A percentile compares a stretch with the other conserved stretches of the same genome.
phyloP scores from a whole-genome alignment of 2,329 filamentous ascomycete genomes.

The Nigrospora oryzae region DNA sequence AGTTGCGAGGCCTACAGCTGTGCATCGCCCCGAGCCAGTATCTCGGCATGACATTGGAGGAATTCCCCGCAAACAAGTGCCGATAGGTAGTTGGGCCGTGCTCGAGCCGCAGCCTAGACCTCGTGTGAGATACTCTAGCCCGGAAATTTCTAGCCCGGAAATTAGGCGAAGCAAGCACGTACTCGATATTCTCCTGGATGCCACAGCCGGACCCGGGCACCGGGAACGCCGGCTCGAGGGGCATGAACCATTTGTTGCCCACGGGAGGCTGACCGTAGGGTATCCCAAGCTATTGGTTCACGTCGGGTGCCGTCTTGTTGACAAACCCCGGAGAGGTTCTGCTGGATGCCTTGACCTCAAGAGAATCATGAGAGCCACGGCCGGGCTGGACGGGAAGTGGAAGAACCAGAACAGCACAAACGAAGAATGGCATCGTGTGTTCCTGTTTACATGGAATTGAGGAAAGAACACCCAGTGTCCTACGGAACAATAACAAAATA shows the following conservation, averaged over 20 bases:
- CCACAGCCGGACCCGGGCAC: conserved; percentile 2
- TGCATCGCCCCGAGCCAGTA: conserved; percentile 22
- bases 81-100: conserved; percentile 18
- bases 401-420: too few relatives aligned
- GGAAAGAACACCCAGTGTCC: too few relatives aligned
- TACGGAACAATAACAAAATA: too few relatives aligned
- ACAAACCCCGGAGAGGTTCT: not conserved
- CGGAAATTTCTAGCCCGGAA: not conserved
- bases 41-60: conserved; percentile 22
- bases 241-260: not conserved
- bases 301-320: not conserved
- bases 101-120: not conserved
- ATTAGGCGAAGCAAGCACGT: not conserved
- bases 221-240: not conserved
- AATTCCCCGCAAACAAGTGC: conserved; percentile 27
- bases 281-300: not conserved
- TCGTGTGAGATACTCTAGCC: not conserved
- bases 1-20: conserved; percentile 8
- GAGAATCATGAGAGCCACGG: too few relatives aligned
- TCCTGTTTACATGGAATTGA: too few relatives aligned
- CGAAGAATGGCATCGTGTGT: too few relatives aligned
- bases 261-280: not conserved
- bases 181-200: not conserved
- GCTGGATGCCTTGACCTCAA: not conserved
- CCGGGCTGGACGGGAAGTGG: too few relatives aligned